Evolutionary conservation across 2,329 filamentous ascomycete species (phyloP).

Genomic region (Ophiostoma australiae): DNA sequence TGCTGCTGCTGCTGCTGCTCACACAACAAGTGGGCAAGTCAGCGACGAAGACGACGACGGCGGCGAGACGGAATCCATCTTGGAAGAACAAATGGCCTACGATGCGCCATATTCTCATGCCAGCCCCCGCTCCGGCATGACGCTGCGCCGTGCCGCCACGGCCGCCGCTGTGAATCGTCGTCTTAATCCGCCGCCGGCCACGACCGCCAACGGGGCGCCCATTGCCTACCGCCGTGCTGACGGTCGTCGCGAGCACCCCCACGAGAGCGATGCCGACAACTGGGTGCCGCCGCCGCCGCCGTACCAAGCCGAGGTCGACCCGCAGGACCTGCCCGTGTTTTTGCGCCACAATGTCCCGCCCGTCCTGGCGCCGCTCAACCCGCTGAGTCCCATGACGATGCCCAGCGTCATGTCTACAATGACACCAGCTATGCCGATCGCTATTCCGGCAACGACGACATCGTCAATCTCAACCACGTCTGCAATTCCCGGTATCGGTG

Average conservation of each 20-base stretch:
- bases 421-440: conserved; percentile 17
- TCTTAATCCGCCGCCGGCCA: conserved; percentile 55
- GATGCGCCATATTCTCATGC: conserved; percentile 70
- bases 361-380: conserved; percentile 22
- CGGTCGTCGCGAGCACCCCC: conserved; percentile 66
- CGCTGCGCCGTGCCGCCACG: conserved; percentile 66
- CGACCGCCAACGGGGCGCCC: conserved; percentile 49
- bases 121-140: conserved; percentile 64
- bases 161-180: conserved; percentile 70
- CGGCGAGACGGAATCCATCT: conserved; percentile 44
- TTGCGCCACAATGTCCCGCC: conserved; percentile 42
- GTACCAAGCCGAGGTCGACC: conserved; percentile 60
- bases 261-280: conserved; percentile 82
- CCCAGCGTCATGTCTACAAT: neutral
- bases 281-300: conserved; percentile 84
- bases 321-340: conserved; percentile 52
- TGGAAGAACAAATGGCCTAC: conserved; percentile 54
- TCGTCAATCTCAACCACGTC: neutral
- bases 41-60: conserved; percentile 30
- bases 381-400: neutral
- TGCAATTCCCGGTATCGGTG: conserved; percentile 17
- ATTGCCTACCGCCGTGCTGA: conserved; percentile 64
- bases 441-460: neutral
- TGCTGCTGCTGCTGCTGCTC: neutral
- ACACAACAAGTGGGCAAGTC: neutral